Evolutionary conservation across 352 stramenopile species (phyloP), one percentile per base, ranked within the genome.

Genomic region (Globisporangium irregulare): DNA sequence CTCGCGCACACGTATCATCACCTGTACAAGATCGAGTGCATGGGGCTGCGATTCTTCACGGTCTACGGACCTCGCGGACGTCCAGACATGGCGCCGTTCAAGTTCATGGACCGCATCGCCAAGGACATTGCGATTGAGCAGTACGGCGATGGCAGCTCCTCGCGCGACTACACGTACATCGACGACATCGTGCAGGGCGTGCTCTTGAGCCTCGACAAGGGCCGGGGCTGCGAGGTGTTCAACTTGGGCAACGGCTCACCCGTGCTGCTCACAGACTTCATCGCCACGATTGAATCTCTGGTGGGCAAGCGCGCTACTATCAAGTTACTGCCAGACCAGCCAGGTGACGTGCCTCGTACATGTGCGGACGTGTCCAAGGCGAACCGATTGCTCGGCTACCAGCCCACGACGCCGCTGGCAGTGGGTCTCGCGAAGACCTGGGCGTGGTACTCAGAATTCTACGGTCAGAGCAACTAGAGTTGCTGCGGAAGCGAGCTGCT

Each of bases 161-260:
- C 79, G 59, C 81, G 97, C 50, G 97, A 99, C 76, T 99, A 99
- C 83, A 99, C 97, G 15, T 99, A 98, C 79, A 98, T 99, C 63
- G 90, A 91, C 62, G 97, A 99, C 75, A 99, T 99, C 72, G 97
- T 99, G 10, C 93, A 99, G 73, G 97, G 97, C 32, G 88, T 99
- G 29, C 15, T 94, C 55, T 69, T 93, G 68, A 89, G 80, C 63
- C 76, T 89, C 32, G 85, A 94, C 72, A 86, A 77, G 41, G 83
- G 69, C 7, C 62, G 62, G 1, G 89, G 94, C 22, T 99, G 97
- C 74, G 81, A 99, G 78, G 87, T 99, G 20, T 99, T 99, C 73
- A 99, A 99, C 75, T 73, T 99, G 1, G 97, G 97, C 27, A 97
- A 98, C 62, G 97, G 97, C 24, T 82, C 74, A 24, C 96, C 96